Conservation (phyloP, 1,284 basidiomycete species). For the Neonothopanus nambi region DNA sequence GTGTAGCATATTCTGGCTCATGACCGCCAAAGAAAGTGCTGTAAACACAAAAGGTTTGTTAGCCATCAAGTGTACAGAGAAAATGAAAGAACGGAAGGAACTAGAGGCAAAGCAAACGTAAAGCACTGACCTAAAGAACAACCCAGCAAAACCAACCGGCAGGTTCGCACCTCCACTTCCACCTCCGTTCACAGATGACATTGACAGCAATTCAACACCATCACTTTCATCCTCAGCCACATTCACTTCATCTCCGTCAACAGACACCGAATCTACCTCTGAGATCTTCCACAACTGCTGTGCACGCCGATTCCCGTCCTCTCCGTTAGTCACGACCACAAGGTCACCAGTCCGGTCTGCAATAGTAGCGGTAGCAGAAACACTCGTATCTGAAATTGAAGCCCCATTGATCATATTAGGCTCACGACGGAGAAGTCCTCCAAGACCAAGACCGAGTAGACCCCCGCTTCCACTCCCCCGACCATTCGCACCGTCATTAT, state of each 20-base stretch:
- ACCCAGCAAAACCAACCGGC: slow-evolving; percentile 57
- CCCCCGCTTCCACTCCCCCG: background rate
- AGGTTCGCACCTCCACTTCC: background rate
- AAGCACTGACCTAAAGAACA: slow-evolving; percentile 69
- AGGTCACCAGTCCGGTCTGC: too few species aligned
- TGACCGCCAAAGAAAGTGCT: slow-evolving; percentile 85
- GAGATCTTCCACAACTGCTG: background rate
- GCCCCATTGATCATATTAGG: too few species aligned
- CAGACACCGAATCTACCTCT: background rate
- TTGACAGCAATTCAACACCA: background rate
- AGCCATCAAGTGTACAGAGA: background rate
- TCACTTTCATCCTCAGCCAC: background rate
- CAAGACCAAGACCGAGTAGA: slow-evolving; percentile 1
- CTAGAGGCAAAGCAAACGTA: background rate
- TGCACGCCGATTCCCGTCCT: too few species aligned
- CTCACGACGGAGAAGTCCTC: slow-evolving; percentile 10
- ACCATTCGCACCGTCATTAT: background rate
- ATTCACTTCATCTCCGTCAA: background rate
- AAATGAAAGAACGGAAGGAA: slow-evolving; percentile 9
- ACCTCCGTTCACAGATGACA: background rate
- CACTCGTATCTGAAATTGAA: too few species aligned
- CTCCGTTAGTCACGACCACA: too few species aligned
- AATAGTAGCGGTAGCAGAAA: too few species aligned
- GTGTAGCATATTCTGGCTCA: slow-evolving; percentile 60
- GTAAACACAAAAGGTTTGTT: slow-evolving; percentile 4